These are phyloP conservation scores for Liquidambar formosana DNA, from an alignment of 164 flowering plant species.

Conservation along the genomic window DNA sequence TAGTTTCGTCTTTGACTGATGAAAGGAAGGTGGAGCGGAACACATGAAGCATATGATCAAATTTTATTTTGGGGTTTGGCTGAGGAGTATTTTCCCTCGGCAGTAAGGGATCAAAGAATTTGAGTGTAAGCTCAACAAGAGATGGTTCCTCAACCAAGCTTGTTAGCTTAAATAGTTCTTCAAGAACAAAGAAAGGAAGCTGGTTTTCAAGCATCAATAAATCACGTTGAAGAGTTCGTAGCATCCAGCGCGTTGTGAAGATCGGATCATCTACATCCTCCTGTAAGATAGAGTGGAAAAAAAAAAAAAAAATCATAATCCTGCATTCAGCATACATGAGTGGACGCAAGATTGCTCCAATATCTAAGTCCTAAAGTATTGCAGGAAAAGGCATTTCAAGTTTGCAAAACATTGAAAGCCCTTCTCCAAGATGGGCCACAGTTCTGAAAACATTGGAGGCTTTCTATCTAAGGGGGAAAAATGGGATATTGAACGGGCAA, in stretches of 20 bases:
- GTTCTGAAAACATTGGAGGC: too few species aligned
- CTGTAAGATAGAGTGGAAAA: background rate
- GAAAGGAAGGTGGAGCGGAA: constrained; percentile 24
- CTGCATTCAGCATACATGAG: too few species aligned
- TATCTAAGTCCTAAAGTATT: too few species aligned
- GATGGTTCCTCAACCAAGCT: constrained; percentile 5
- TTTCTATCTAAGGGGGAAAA: too few species aligned
- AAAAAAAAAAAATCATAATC: too few species aligned
- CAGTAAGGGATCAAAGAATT: constrained; percentile 29
- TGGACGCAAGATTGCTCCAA: too few species aligned
- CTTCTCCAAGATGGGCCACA: too few species aligned
- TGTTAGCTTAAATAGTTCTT: constrained; percentile 17
- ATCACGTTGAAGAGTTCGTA: constrained; percentile 27
- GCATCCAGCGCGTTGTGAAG: constrained; percentile 33
- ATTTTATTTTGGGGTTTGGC: background rate
- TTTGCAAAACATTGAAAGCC: too few species aligned
- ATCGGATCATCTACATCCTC: constrained; percentile 18
- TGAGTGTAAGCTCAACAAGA: constrained; percentile 19
- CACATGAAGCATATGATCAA: constrained; percentile 26
- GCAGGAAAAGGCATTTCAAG: too few species aligned
- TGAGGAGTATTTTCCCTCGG: constrained; percentile 1
- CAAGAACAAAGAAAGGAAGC: constrained; percentile 31
- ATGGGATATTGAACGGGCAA: too few species aligned
- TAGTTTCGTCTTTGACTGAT: constrained; percentile 4
- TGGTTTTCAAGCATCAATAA: constrained; percentile 39